These are phyloP conservation scores for Paraglomus brasilianum DNA, from an alignment of 192 early-diverging fungal genomes.

Conservation along the genomic window DNA sequence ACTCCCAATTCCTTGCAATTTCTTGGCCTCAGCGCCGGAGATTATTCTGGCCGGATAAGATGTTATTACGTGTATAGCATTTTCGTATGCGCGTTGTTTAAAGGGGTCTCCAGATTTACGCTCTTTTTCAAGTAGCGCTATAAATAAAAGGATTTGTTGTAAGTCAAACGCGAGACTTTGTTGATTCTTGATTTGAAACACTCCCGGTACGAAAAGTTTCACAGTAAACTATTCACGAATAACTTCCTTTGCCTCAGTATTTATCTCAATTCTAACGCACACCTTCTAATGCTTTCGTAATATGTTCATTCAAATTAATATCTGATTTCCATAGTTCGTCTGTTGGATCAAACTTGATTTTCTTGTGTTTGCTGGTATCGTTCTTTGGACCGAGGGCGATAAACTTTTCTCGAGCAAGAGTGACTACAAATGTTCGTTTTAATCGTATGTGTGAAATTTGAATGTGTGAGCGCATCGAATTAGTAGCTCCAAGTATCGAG, in stretches of 20 bases:
- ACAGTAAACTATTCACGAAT: too few species aligned
- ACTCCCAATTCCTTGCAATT: conserved; percentile 18
- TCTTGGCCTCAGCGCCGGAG: conserved; percentile 26
- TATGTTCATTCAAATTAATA: conserved; percentile 11
- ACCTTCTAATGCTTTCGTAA: conserved; percentile 9
- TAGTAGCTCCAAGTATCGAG: too few species aligned
- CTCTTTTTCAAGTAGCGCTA: conserved; percentile 22
- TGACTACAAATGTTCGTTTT: too few species aligned
- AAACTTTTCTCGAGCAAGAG: too few species aligned
- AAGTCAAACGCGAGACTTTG: not conserved
- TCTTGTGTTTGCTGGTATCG: too few species aligned
- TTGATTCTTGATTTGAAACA: not conserved
- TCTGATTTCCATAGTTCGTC: too few species aligned
- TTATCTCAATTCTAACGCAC: not conserved
- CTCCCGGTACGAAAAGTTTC: too few species aligned
- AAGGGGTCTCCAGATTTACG: not conserved
- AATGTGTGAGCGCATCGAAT: too few species aligned
- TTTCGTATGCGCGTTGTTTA: conserved; percentile 30
- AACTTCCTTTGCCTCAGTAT: too few species aligned
- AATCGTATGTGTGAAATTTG: too few species aligned
- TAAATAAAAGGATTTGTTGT: not conserved
- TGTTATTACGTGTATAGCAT: conserved; percentile 20
- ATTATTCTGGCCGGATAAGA: conserved; percentile 14
- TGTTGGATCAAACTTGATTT: too few species aligned
- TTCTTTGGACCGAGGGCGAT: too few species aligned